Evolutionary conservation across 2,329 filamentous ascomycete species (phyloP), one percentile per base, ranked within the genome.

Genomic region (Cladosporium sp.): DNA sequence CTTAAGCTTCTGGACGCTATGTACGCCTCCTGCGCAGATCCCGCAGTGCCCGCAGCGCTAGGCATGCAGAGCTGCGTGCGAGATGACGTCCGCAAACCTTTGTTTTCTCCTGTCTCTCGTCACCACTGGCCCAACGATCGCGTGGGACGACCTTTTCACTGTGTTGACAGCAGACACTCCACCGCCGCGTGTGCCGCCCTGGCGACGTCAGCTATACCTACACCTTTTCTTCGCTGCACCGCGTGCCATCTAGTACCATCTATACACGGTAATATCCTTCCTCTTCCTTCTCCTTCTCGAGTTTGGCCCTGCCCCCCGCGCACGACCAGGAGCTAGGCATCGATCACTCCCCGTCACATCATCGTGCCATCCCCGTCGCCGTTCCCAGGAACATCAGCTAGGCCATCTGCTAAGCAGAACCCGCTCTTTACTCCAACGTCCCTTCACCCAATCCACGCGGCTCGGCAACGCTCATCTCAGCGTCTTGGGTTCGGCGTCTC

Each of bases 1-100:
- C 16, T n/a, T 46, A 59, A 59, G 35, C 37, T 59, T 59, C 56
- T 59, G 35, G 37, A 59, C 33, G 21, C 59, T 37, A 62, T 46
- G 59, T 37, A 62, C 59, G 59, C 59, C 59, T 62, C 59, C 33
- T 62, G 44, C 46, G 59, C 46, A 52, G 59, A 52, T 59, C 56
- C 56, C 56, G 56, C 56, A 44, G 56, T 16, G 23, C 23, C 33
- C 56, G 56, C 56, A 18, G 35, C 35, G 33, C 56, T 44, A 26
- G 35, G 37, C 56, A 12, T 29, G 33, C n/a, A 59, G 26, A 23
- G 56, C 21, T 28, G 21, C 35, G 56, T 59, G 56, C 35, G 59
- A 62, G 59, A 62, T 62, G 59, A 62, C 59, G 59, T 62, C 56
- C 56, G 56, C 56, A 40, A 28, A 7, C 28, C 40, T 33, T 21